These are phyloP conservation scores for Ophiocordyceps camponoti-leonardi DNA, from an alignment of 2,329 filamentous ascomycete genomes.

Conservation along the genomic window DNA sequence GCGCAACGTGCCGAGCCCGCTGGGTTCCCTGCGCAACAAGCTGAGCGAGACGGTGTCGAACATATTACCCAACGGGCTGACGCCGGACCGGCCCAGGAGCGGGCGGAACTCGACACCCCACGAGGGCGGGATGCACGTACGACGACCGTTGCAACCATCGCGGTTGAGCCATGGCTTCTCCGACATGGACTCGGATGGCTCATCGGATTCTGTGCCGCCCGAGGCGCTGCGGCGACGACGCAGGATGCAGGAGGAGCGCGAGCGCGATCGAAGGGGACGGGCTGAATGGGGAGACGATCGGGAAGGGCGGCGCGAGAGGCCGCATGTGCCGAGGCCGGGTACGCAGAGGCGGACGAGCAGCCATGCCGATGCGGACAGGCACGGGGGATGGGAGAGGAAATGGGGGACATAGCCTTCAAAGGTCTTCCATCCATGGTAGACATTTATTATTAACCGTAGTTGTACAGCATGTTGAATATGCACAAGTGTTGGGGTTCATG, in stretches of 20 bases:
- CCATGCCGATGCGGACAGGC: constrained; percentile 29
- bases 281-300: constrained; percentile 15
- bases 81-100: constrained; percentile 18
- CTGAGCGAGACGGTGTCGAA: constrained; percentile 25
- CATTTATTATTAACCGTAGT: too few relatives aligned
- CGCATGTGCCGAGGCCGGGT: constrained; percentile 21
- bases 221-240: constrained; percentile 12
- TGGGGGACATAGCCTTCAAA: too few relatives aligned
- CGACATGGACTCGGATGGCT: constrained; percentile 18
- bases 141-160: constrained; percentile 21
- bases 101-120: constrained; percentile 15
- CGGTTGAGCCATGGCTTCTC: constrained; percentile 24
- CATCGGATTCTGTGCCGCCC: constrained; percentile 15
- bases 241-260: constrained; percentile 9
- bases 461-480: too few relatives aligned
- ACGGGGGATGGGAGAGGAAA: constrained; percentile 12
- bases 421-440: too few relatives aligned
- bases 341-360: constrained; percentile 28
- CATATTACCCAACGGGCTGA: constrained; percentile 21
- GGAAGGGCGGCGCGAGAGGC: constrained; percentile 15
- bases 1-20: constrained; percentile 17
- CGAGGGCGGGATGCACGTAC: constrained; percentile 8
- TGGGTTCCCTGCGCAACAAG: constrained; percentile 24
- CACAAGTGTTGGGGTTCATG: too few relatives aligned
- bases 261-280: constrained; percentile 13